Evolutionary conservation across 805 yeast species (phyloP).

Genomic region (Saccharomycopsis babjevae): DNA sequence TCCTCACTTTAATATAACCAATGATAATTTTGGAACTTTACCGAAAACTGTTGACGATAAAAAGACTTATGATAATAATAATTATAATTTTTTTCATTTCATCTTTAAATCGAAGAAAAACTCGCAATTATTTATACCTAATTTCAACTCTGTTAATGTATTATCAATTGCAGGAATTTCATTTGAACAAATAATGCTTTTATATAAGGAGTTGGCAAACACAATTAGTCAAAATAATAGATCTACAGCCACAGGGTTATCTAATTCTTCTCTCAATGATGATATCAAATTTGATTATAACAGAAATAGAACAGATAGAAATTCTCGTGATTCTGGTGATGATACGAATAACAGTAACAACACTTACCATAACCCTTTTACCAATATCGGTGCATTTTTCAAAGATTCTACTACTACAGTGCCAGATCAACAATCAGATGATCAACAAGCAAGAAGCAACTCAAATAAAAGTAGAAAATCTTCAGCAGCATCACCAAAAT

Average conservation of each 20-base stretch:
- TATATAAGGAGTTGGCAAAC: constrained; percentile 13
- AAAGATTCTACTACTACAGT: not conserved
- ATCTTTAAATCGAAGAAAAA: constrained; percentile 61
- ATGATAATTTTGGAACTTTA: not conserved
- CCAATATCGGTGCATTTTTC: not conserved
- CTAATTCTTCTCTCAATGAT: not conserved
- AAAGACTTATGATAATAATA: constrained; percentile 6
- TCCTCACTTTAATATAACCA: constrained; percentile 37
- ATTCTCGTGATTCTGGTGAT: not conserved
- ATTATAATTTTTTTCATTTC: constrained; percentile 53
- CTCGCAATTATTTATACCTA: constrained; percentile 51
- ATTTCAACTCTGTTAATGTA: constrained; percentile 11
- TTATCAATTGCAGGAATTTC: constrained; percentile 6
- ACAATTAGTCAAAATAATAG: constrained; percentile 1
- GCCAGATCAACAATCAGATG: not conserved
- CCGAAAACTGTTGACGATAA: not conserved
- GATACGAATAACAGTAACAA: not conserved
- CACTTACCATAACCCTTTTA: not conserved
- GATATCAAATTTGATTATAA: not conserved
- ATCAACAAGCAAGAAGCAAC: not conserved
- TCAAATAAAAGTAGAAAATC: not conserved
- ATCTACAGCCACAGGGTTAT: not conserved
- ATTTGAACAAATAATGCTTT: constrained; percentile 10
- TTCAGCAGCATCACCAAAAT: not conserved
- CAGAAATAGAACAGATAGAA: not conserved